These are phyloP conservation scores for Cladorrhinum samala DNA, from an alignment of 495 filamentous ascomycete genomes.

Conservation along the genomic window DNA sequence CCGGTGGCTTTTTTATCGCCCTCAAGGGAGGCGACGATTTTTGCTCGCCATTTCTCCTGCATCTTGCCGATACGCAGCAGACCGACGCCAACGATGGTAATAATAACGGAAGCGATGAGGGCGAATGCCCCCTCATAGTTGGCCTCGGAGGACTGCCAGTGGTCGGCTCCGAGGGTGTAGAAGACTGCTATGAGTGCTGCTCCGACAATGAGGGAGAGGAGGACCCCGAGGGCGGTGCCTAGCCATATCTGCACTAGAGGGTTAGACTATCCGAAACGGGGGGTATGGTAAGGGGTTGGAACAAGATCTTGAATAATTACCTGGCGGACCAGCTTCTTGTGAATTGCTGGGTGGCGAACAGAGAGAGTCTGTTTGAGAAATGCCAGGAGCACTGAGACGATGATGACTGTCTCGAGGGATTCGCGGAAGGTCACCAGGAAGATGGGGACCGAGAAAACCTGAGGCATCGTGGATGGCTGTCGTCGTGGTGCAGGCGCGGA, in stretches of 20 bases:
- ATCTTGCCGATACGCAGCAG: slow-evolving; percentile 78
- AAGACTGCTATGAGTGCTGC: slow-evolving; percentile 73
- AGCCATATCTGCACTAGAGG: slow-evolving; percentile 55
- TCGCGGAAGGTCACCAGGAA: slow-evolving; percentile 89
- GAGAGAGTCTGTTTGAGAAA: slow-evolving; percentile 73
- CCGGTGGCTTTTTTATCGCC: slow-evolving; percentile 26
- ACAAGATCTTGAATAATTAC: slow-evolving; percentile 32
- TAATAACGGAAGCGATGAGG: slow-evolving; percentile 66
- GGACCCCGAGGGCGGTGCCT: slow-evolving; percentile 56
- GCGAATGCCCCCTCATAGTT: slow-evolving; percentile 75
- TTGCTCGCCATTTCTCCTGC: slow-evolving; percentile 77
- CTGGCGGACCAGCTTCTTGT: slow-evolving; percentile 67
- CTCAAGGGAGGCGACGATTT: slow-evolving; percentile 64
- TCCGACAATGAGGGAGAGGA: slow-evolving; percentile 63
- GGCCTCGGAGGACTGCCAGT: slow-evolving; percentile 59
- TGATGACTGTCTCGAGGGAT: slow-evolving; percentile 70
- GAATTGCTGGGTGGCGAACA: slow-evolving; percentile 51
- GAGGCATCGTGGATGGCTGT: slow-evolving; percentile 37
- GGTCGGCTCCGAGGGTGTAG: slow-evolving; percentile 61
- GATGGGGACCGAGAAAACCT: slow-evolving; percentile 62
- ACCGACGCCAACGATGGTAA: slow-evolving; percentile 70
- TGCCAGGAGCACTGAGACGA: slow-evolving; percentile 75
- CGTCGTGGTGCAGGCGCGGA: no score
- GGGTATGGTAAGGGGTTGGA: background rate
- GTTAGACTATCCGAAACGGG: background rate